These are phyloP conservation scores for Saturnispora halmiae DNA, from an alignment of 805 yeast species.

Conservation along the genomic window DNA sequence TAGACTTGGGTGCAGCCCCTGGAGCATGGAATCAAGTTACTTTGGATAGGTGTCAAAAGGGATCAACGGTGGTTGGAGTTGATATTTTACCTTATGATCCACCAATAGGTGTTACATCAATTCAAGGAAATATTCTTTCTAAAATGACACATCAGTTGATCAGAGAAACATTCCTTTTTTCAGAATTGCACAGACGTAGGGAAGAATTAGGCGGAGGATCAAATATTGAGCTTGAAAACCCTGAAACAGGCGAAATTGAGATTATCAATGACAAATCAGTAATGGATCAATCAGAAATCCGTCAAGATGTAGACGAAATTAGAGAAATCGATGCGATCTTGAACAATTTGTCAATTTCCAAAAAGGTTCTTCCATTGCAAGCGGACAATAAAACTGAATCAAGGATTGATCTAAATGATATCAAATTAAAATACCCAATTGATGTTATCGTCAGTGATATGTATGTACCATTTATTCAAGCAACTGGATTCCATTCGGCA, in stretches of 20 bases:
- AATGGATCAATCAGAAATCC: constrained; percentile 16
- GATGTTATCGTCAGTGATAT: constrained; percentile 73
- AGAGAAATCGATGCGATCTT: constrained; percentile 1
- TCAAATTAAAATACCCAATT: constrained; percentile 31
- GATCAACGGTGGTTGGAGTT: constrained; percentile 64
- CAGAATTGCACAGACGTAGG: constrained; percentile 24
- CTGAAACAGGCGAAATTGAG: constrained; percentile 7
- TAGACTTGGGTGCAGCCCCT: constrained; percentile 90
- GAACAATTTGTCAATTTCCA: constrained; percentile 5
- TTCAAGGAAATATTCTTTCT: constrained; percentile 84
- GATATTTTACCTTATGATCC: constrained; percentile 75
- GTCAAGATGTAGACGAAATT: constrained; percentile 13
- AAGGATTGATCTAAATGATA: background rate
- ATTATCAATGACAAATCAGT: constrained; percentile 13
- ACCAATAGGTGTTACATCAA: constrained; percentile 66
- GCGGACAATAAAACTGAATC: background rate
- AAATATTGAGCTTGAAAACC: constrained; percentile 1
- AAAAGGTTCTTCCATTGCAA: constrained; percentile 1
- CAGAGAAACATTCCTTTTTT: constrained; percentile 36
- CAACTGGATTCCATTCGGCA: constrained; percentile 43
- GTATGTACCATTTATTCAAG: constrained; percentile 60
- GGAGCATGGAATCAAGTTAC: constrained; percentile 95
- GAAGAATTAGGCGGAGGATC: constrained; percentile 5
- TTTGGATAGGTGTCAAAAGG: constrained; percentile 37
- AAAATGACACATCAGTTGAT: constrained; percentile 51